Conservation (phyloP, 169 alveolate species). For the Amoebophrya sp. region DNA sequence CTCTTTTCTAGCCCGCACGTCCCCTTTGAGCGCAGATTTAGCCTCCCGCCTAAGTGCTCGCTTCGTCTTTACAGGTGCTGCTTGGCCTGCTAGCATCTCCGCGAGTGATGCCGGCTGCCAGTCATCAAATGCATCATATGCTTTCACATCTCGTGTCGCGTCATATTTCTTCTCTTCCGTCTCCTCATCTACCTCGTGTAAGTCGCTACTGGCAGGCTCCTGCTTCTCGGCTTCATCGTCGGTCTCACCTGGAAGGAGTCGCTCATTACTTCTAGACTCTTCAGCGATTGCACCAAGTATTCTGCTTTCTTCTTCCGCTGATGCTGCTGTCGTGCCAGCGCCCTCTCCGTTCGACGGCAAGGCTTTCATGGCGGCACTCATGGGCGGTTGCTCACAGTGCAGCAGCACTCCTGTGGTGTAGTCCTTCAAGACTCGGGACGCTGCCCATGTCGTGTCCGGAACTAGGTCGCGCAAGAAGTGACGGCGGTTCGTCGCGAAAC, state of each 20-base stretch:
- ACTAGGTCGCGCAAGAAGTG: slow-evolving; percentile 11
- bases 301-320: too few relatives aligned
- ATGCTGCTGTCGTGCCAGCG: too few relatives aligned
- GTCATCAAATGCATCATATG: neutral
- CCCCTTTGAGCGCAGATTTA: neutral
- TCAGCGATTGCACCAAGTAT: too few relatives aligned
- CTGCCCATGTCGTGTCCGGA: neutral
- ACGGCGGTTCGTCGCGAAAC: neutral
- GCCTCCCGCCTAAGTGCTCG: neutral
- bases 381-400: neutral
- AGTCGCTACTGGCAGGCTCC: too few relatives aligned
- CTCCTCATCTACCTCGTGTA: too few relatives aligned
- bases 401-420: slow-evolving; percentile 14
- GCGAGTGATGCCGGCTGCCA: neutral
- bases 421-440: neutral
- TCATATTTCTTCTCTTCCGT: neutral
- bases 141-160: neutral
- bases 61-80: neutral
- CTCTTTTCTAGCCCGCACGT: neutral
- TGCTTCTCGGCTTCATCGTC: too few relatives aligned
- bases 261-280: too few relatives aligned
- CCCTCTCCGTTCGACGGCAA: neutral
- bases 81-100: neutral
- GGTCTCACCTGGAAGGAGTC: too few relatives aligned
- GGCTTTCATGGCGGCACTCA: neutral